Evolutionary conservation across 2,329 filamentous ascomycete species (phyloP).

Genomic region (Penicillium oxalicum): DNA sequence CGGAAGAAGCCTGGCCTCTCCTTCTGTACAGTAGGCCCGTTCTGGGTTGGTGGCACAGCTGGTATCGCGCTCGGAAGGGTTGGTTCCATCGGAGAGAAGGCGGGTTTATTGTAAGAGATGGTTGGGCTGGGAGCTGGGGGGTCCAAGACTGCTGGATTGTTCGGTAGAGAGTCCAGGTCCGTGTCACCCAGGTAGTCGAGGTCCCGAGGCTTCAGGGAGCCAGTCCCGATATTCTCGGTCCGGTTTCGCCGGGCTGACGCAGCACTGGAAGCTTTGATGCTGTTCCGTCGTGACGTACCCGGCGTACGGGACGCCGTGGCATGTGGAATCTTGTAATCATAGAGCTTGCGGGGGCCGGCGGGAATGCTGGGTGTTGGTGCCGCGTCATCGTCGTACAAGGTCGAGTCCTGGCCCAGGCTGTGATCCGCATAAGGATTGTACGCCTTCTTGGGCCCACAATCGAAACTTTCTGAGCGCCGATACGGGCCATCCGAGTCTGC

Average conservation of each 20-base stretch:
- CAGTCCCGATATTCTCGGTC: constrained; percentile 37
- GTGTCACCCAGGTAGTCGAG: constrained; percentile 25
- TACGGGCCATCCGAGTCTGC: constrained; percentile 26
- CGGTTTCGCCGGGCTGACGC: constrained; percentile 32
- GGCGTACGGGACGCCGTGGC: constrained; percentile 27
- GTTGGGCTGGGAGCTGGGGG: constrained; percentile 50
- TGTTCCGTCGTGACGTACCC: constrained; percentile 37
- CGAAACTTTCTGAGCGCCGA: constrained; percentile 42
- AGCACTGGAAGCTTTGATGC: constrained; percentile 39
- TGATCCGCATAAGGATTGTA: constrained; percentile 21
- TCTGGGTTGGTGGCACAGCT: constrained; percentile 7
- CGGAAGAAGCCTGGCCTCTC: constrained; percentile 86
- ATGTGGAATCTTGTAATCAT: constrained; percentile 25
- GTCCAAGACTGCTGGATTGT: constrained; percentile 42
- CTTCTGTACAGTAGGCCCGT: constrained; percentile 42
- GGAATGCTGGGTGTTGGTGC: constrained; percentile 82
- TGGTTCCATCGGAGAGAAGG: constrained; percentile 37
- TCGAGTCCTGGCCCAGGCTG: constrained; percentile 18
- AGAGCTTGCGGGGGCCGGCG: constrained; percentile 62
- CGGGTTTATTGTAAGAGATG: constrained; percentile 47
- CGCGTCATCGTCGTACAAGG: constrained; percentile 56
- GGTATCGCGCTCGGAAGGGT: constrained; percentile 27
- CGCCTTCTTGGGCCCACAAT: constrained; percentile 36
- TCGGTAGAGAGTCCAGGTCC: constrained; percentile 33
- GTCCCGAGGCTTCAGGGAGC: constrained; percentile 27